Conservation (phyloP, 768 basidiomycete genomes). For the Lactarius psammicola region DNA sequence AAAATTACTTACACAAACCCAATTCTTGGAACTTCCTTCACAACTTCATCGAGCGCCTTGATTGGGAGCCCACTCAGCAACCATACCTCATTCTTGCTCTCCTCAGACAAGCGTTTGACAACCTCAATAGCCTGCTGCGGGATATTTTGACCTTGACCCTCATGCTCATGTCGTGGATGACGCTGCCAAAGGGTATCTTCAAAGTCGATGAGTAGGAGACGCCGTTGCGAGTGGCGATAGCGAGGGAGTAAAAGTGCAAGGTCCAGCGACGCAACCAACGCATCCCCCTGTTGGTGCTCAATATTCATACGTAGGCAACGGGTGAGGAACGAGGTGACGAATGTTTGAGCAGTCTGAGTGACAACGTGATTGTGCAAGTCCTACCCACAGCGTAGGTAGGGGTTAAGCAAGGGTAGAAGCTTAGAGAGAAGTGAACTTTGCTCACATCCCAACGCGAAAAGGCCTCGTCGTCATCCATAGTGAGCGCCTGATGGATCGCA, state of each 20-base stretch:
- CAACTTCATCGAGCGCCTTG: conserved; percentile 61
- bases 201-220: conserved; percentile 72
- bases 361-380: conserved; percentile 84
- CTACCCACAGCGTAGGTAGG: conserved; percentile 27
- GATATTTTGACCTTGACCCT: conserved; percentile 23
- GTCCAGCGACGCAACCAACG: conserved; percentile 44
- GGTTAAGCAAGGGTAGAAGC: background rate
- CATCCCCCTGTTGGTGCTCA: conserved; percentile 53
- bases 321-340: conserved; percentile 75
- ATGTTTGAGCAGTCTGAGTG: conserved; percentile 83
- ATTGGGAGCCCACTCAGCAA: conserved; percentile 72
- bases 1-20: conserved; percentile 65
- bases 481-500: conserved; percentile 74
- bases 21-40: conserved; percentile 57
- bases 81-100: conserved; percentile 76
- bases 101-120: conserved; percentile 57
- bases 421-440: background rate
- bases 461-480: conserved; percentile 75
- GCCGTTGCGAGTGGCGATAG: conserved; percentile 61
- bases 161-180: conserved; percentile 42
- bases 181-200: conserved; percentile 78
- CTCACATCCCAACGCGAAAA: conserved; percentile 71
- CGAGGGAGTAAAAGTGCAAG: conserved; percentile 56
- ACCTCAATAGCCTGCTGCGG: conserved; percentile 44
- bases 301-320: conserved; percentile 70